Percentiles rank a stretch among this genome's conserved stretches.
phyloP scores from a whole-genome alignment of 1,284 basidiomycete species.

The Uromyces viciae-fabae region DNA sequence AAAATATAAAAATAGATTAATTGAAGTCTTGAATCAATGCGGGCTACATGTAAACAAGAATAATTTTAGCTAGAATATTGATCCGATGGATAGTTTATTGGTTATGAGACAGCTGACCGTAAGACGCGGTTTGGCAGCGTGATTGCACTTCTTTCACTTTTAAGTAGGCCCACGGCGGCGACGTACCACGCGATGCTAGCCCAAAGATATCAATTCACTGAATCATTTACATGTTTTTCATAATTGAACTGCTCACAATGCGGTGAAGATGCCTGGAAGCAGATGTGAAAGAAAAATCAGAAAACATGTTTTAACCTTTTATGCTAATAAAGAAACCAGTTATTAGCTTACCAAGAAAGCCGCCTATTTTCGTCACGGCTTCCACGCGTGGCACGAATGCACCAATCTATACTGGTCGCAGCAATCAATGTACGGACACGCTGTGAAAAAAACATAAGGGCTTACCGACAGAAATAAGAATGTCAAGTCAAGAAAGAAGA shows the following conservation, averaged over 20 bases:
- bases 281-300: not conserved
- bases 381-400: constrained; percentile 51
- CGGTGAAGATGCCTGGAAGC: constrained; percentile 13
- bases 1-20: too few relatives aligned
- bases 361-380: constrained; percentile 64
- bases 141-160: constrained; percentile 58
- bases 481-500: constrained; percentile 66
- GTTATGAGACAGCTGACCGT: too few relatives aligned
- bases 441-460: too few relatives aligned
- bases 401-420: constrained; percentile 48
- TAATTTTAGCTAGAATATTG: too few relatives aligned
- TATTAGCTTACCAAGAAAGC: constrained; percentile 64
- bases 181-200: constrained; percentile 54
- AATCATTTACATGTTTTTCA: not conserved
- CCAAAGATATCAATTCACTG: not conserved
- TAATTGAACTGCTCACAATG: not conserved
- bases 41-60: too few relatives aligned
- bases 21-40: too few relatives aligned
- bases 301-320: too few relatives aligned
- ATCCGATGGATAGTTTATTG: too few relatives aligned
- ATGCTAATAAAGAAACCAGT: too few relatives aligned
- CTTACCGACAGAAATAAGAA: constrained; percentile 57
- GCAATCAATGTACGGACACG: not conserved
- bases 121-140: too few relatives aligned
- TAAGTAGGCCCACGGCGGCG: constrained; percentile 59